These are phyloP conservation scores for Nematodospora anomalae DNA, from an alignment of 1,139 yeast species.

Conservation along the genomic window DNA sequence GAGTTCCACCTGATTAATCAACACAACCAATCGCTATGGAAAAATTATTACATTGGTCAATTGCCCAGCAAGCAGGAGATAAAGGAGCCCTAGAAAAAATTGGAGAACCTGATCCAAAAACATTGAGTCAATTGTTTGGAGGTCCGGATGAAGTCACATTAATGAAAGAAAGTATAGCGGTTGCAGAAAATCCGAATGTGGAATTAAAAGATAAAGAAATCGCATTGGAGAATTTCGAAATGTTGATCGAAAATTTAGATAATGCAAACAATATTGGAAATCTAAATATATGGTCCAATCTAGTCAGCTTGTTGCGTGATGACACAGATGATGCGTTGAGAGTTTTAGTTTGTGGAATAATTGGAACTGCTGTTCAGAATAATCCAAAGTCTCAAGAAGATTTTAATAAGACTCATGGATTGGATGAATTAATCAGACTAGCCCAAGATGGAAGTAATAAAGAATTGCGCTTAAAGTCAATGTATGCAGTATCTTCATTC, in stretches of 20 bases:
- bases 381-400: constrained; percentile 73
- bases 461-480: constrained; percentile 56
- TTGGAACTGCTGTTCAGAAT: constrained; percentile 93
- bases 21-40: constrained; percentile 69
- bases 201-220: constrained; percentile 62
- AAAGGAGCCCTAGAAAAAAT: constrained; percentile 59
- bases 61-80: constrained; percentile 73
- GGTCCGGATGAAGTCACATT: constrained; percentile 81
- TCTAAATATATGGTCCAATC: constrained; percentile 74
- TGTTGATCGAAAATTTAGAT: constrained; percentile 90
- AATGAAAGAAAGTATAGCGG: constrained; percentile 73
- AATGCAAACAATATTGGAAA: constrained; percentile 92
- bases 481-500: constrained; percentile 75
- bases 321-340: constrained; percentile 47
- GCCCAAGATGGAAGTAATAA: constrained; percentile 26
- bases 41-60: constrained; percentile 87
- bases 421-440: constrained; percentile 44
- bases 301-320: constrained; percentile 50
- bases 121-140: constrained; percentile 77
- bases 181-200: constrained; percentile 63
- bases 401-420: constrained; percentile 54
- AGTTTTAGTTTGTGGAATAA: constrained; percentile 64
- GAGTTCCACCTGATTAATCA: too few relatives aligned
- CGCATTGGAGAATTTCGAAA: constrained; percentile 90
- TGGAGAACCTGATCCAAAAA: constrained; percentile 75